Conservation (phyloP, 2,329 filamentous ascomycete species). For the Claviceps sp. region DNA sequence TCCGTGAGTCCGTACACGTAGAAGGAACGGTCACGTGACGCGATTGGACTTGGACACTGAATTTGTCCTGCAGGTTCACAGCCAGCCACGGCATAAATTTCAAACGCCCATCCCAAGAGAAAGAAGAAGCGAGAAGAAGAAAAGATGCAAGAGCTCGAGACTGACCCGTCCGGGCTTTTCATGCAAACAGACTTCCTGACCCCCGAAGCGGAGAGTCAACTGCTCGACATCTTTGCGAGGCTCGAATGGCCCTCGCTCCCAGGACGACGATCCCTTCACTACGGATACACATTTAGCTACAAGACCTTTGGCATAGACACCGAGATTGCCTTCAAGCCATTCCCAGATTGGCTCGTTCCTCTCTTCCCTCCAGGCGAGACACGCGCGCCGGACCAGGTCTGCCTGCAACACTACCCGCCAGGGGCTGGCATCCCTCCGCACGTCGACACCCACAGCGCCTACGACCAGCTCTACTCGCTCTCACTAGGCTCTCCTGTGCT, state of each 20-base stretch:
- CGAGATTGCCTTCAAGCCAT: conserved; percentile 30
- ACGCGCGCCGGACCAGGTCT: conserved; percentile 41
- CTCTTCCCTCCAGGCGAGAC: conserved; percentile 31
- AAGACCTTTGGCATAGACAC: conserved; percentile 41
- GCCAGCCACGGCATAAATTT: not conserved
- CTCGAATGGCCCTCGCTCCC: conserved; percentile 5
- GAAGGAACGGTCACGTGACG: no score
- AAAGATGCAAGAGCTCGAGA: conserved; percentile 14
- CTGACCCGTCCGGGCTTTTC: conserved; percentile 23
- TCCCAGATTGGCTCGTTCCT: conserved; percentile 36
- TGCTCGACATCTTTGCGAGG: conserved; percentile 18
- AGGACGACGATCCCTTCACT: conserved; percentile 23
- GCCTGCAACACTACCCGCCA: conserved; percentile 46
- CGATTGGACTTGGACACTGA: not conserved
- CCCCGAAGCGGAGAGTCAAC: conserved; percentile 27
- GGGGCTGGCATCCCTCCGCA: conserved; percentile 48
- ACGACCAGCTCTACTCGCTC: conserved; percentile 31
- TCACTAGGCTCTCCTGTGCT: conserved; percentile 28
- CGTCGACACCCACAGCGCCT: conserved; percentile 39
- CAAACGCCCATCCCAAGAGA: not conserved
- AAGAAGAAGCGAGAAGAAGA: no score
- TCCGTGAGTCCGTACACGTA: no score
- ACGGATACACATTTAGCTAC: conserved; percentile 44
- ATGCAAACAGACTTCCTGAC: conserved; percentile 35
- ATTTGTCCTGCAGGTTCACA: not conserved